Conservation (phyloP, 2,329 filamentous ascomycete genomes). For the Colletotrichum lindemuthianum region DNA sequence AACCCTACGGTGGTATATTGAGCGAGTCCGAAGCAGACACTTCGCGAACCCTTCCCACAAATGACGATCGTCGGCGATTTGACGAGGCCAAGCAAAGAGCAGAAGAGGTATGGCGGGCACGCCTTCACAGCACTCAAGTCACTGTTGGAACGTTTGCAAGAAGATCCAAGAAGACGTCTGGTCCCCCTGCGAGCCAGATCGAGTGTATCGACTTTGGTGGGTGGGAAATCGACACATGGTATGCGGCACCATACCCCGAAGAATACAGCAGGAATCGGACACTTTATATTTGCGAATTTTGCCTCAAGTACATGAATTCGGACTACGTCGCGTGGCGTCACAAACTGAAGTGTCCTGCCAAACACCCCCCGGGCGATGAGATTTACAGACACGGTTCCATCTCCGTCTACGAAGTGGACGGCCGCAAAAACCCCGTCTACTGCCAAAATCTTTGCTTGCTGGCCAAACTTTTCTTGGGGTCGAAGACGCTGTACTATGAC, state of each 20-base stretch:
- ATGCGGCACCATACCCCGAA: constrained; percentile 96
- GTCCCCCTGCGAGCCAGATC: constrained; percentile 87
- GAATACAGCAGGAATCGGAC: constrained; percentile 97
- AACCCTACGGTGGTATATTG: constrained; percentile 94
- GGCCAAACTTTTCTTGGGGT: constrained; percentile 96
- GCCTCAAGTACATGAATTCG: constrained; percentile 99
- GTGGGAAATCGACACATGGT: constrained; percentile 99
- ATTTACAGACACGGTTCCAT: constrained; percentile 93
- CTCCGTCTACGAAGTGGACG: constrained; percentile 97
- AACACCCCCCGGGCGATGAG: constrained; percentile 96
- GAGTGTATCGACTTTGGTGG: constrained; percentile 98
- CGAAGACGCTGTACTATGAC: constrained; percentile 98
- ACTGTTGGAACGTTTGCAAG: constrained; percentile 70
- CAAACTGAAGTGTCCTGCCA: constrained; percentile 95
- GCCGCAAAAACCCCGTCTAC: constrained; percentile 96
- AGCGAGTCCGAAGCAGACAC: constrained; percentile 92
- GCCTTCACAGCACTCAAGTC: constrained; percentile 67
- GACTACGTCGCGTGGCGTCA: constrained; percentile 98
- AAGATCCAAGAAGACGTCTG: constrained; percentile 79
- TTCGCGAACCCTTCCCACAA: constrained; percentile 82
- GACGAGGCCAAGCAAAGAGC: constrained; percentile 90
- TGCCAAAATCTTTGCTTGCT: constrained; percentile 97
- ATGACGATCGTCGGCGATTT: constrained; percentile 85
- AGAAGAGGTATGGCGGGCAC: constrained; percentile 89
- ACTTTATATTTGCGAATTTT: constrained; percentile 99